phyloP scores from a whole-genome alignment of 768 basidiomycete species.

The Galerina marginata region DNA sequence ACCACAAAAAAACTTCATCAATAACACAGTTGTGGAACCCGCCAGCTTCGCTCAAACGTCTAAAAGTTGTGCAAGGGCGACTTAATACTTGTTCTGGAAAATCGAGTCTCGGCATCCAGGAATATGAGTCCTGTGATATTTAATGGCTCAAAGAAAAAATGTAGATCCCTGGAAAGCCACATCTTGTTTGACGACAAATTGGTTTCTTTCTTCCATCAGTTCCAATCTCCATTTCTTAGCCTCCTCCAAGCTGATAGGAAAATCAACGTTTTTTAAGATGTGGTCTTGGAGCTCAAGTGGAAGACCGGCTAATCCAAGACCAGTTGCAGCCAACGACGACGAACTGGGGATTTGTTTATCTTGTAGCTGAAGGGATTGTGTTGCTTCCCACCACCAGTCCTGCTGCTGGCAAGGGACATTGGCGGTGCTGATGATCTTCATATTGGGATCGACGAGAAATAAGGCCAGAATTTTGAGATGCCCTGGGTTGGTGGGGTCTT shows the following conservation, averaged over 20 bases:
- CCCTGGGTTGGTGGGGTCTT: conserved; percentile 43
- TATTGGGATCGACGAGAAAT: conserved; percentile 45
- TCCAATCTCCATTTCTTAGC: conserved; percentile 31
- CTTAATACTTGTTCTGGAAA: too few relatives aligned
- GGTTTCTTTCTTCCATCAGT: conserved; percentile 38
- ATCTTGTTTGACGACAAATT: conserved; percentile 22
- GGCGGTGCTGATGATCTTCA: conserved; percentile 34
- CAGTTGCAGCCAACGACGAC: neutral
- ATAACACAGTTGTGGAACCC: too few relatives aligned
- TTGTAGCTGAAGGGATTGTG: conserved; percentile 9
- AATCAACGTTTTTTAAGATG: conserved; percentile 22
- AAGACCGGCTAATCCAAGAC: conserved; percentile 8
- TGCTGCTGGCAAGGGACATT: conserved; percentile 36
- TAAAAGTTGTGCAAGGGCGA: too few relatives aligned
- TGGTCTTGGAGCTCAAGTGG: conserved; percentile 20
- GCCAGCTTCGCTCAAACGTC: too few relatives aligned
- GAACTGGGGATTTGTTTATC: neutral
- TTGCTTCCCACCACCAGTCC: conserved; percentile 35
- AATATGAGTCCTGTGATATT: neutral
- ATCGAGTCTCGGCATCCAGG: too few relatives aligned
- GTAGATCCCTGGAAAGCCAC: conserved; percentile 9
- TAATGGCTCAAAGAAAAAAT: conserved; percentile 34
- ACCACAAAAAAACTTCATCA: too few relatives aligned
- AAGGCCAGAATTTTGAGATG: conserved; percentile 49
- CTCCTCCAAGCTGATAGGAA: conserved; percentile 31